Evolutionary conservation across 768 basidiomycete genomes (phyloP).

Genomic region (Sarcomyxa edulis): DNA sequence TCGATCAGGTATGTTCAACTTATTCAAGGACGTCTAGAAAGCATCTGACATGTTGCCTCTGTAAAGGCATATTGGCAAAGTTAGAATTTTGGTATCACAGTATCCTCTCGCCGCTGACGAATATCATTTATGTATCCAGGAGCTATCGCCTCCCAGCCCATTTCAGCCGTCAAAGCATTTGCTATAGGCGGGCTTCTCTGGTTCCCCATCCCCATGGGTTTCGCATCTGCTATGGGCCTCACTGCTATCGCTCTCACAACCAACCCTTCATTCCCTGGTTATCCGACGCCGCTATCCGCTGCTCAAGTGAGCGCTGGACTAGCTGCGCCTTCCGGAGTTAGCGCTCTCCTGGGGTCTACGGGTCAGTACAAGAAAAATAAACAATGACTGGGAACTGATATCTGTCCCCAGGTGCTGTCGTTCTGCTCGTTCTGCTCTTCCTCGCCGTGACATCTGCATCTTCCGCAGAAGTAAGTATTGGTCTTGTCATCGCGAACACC

Average conservation of each 20-base stretch:
- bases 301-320: slow-evolving; percentile 84
- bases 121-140: no score
- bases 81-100: no score
- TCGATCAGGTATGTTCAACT: slow-evolving; percentile 71
- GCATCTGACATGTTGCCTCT: no score
- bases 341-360: slow-evolving; percentile 77
- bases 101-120: no score
- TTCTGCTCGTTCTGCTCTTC: slow-evolving; percentile 80
- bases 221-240: slow-evolving; percentile 84
- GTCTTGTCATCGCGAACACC: no score
- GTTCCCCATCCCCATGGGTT: slow-evolving; percentile 84
- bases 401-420: slow-evolving; percentile 65
- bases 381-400: no score
- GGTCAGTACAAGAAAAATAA: no score
- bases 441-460: slow-evolving; percentile 82
- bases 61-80: no score
- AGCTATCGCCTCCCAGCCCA: slow-evolving; percentile 83
- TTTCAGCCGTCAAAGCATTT: slow-evolving; percentile 83
- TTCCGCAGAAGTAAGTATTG: no score
- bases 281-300: slow-evolving; percentile 40
- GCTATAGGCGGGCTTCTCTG: slow-evolving; percentile 84
- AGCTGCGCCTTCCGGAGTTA: slow-evolving; percentile 77
- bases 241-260: slow-evolving; percentile 75
- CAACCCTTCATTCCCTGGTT: no score
- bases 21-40: no score